phyloP scores from a whole-genome alignment of 768 basidiomycete species.

The Phlebiopsis flavidoalba region DNA sequence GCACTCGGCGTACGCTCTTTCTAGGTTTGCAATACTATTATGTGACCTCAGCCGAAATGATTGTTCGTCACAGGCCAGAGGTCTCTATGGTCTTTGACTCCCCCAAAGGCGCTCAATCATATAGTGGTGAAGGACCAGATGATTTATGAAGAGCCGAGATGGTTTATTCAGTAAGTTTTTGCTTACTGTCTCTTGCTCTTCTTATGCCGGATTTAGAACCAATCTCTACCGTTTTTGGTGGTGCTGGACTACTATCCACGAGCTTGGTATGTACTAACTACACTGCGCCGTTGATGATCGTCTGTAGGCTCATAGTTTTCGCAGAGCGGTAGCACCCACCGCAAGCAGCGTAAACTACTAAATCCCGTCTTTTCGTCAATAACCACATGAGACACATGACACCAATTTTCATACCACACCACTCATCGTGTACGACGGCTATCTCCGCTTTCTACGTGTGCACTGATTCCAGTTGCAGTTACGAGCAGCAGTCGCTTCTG shows the following conservation, averaged over 20 bases:
- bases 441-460: too few species aligned
- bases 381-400: constrained; percentile 17
- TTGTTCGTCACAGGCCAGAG: constrained; percentile 12
- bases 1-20: constrained; percentile 2
- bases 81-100: constrained; percentile 22
- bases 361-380: constrained; percentile 17
- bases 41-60: not conserved
- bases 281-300: not conserved
- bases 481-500: constrained; percentile 9
- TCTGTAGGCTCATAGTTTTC: not conserved
- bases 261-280: not conserved
- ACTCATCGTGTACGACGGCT: constrained; percentile 8
- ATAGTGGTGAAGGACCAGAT: constrained; percentile 22
- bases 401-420: constrained; percentile 15
- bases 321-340: constrained; percentile 9
- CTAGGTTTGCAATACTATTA: not conserved
- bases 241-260: constrained; percentile 7
- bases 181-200: not conserved
- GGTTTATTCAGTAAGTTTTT: constrained; percentile 8
- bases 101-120: constrained; percentile 17
- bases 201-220: not conserved
- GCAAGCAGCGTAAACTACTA: constrained; percentile 11
- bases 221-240: constrained; percentile 2
- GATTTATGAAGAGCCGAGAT: constrained; percentile 19
- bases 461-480: constrained; percentile 11